phyloP scores from a whole-genome alignment of 495 filamentous ascomycete species.

The Lophiotrema nucula region DNA sequence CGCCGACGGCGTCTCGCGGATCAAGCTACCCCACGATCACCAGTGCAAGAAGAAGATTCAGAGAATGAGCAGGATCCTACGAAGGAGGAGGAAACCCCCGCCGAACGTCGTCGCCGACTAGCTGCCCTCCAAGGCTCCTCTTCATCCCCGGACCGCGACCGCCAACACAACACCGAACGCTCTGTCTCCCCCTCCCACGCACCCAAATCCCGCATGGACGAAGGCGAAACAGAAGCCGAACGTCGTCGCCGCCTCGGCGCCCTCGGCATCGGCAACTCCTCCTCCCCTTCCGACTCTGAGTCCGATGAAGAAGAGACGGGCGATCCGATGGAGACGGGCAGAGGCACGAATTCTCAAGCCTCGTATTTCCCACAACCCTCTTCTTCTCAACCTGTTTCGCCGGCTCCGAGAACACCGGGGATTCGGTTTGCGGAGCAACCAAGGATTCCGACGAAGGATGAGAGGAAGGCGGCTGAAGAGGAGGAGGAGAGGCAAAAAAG shows the following conservation, averaged over 20 bases:
- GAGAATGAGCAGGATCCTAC: not conserved
- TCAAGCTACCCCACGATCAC: constrained; percentile 8
- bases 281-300: constrained; percentile 25
- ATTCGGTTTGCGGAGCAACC: constrained; percentile 52
- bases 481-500: constrained; percentile 66
- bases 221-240: constrained; percentile 78
- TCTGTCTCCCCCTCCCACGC: constrained; percentile 9
- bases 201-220: constrained; percentile 44
- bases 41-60: not conserved
- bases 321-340: constrained; percentile 20
- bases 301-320: constrained; percentile 61
- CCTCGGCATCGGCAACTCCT: constrained; percentile 62
- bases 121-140: constrained; percentile 50
- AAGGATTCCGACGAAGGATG: constrained; percentile 23
- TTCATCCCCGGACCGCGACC: not conserved
- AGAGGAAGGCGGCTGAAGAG: constrained; percentile 55
- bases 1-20: constrained; percentile 47
- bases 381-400: not conserved
- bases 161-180: not conserved
- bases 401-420: constrained; percentile 40
- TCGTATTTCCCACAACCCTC: not conserved
- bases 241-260: constrained; percentile 79
- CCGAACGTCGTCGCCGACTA: constrained; percentile 41
- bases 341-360: constrained; percentile 15
- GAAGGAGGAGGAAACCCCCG: constrained; percentile 21